Evolutionary conservation across 2,329 filamentous ascomycete genomes (phyloP), one percentile per base, ranked within the genome.

Genomic region (Phyllosticta citrichinensis): DNA sequence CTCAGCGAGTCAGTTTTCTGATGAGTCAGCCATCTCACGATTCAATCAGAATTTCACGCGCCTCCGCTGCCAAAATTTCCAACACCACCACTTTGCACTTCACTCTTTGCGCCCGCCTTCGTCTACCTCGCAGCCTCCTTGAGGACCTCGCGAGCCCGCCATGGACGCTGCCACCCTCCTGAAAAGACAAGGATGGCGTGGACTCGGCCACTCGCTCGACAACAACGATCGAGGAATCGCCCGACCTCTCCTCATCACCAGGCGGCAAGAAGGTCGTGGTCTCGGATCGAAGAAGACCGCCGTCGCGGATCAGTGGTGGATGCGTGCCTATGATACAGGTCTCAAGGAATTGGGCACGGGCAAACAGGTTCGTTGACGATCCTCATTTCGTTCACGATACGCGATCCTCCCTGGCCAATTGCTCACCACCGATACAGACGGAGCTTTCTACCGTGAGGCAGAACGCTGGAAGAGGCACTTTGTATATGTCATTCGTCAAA

Each of bases 241-340:
- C 25, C 89, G 88, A 67, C 93, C 93, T 5, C 82, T 97, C 27
- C 84, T 96, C 47, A 82, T 96, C 61, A 86, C 88, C 62, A 87
- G 89, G 68, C 96, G 96, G 75, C 82, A 87, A 67, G 88, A 96
- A 73, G 87, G 83, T 27, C 80, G 89, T 58, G 93, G 93, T 24
- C 79, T 97, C 5, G 93, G 93, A 60, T 86, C 89, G 71, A 91
- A 89, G 73, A 83, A 83, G 65, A 68, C 72, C 55, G 79, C 79
- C 27, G 79, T 83, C 33, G 80, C 81, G 67, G 93, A 97, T 71
- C 91, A 96, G 73, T 99, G 94, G 94, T 99, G 94, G 94, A 81
- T 96, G 75, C 87, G 90, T 62, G 94, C 94, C 11, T 97, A 96
- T 67, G 93, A 97, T 74, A 87, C 91, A 71, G 91, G 92, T 61